Evolutionary conservation across 2,329 filamentous ascomycete species (phyloP), one percentile per base, ranked within the genome.

Genomic region (Xylaria sp.): DNA sequence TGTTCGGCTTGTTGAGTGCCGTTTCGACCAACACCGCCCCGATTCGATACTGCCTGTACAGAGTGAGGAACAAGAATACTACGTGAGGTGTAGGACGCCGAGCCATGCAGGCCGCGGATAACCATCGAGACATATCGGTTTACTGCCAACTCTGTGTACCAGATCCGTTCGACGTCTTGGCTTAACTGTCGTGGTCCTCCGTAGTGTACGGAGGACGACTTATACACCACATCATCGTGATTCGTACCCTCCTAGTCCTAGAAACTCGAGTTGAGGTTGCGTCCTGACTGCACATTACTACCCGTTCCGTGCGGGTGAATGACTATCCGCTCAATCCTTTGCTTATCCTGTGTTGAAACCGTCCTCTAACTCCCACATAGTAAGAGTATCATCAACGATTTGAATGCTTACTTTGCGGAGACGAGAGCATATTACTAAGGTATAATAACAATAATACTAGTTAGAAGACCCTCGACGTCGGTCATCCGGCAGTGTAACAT

Each of bases 401-500:
- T 30, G 23, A 30, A 30, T 30, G 23, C 23, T 30, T 30, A 30
- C 23, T 30, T 30, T 30, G 23, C 23, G 23, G 23, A 30, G 23
- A 30, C 23, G 13, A n/a, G 3, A 16, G 19, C 44, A 18, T 47
- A 47, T 47, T 47, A 16, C 7, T 47, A 16, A 47, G 13, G 11
- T 42, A 42, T 42, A 42, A n/a, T n/a, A n/a, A n/a, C n/a, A n/a
- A n/a, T n/a, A n/a, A 2, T 42, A 42, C 37, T 42, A 42, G 9
- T 9, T 9, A 42, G 37, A 3, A 42, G 37, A 42, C 11, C 8
- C 47, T 35, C 19, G 23, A 52, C 23, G 37, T 50, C 53, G 46
- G 56, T 37, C 47, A 61, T 42, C 52, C 52, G 47, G 53, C 47
- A 46, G 59, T 59, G 59, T 59, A 61, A 59, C 59, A 16, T 19